phyloP scores from a whole-genome alignment of 2,329 filamentous ascomycete species.

The Tympanopsis confertula region DNA sequence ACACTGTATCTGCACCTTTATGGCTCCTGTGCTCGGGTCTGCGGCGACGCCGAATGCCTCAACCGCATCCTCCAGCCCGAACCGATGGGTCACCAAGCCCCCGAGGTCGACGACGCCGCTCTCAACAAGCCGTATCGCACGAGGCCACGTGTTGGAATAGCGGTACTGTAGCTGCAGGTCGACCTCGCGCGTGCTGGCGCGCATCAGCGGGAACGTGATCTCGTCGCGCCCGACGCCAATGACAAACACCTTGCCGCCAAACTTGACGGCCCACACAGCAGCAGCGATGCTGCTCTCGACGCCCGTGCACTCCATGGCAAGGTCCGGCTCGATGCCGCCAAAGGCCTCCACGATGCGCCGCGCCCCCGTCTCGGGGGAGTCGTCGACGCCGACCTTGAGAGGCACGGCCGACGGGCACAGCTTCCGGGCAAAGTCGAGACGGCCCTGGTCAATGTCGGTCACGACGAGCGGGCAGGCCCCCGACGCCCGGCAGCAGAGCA shows the following conservation, averaged over 20 bases:
- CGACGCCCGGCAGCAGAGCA: slow-evolving; percentile 53
- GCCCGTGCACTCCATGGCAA: slow-evolving; percentile 61
- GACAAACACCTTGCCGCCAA: slow-evolving; percentile 64
- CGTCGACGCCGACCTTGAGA: slow-evolving; percentile 39
- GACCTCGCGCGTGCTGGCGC: slow-evolving; percentile 55
- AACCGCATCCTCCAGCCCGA: slow-evolving; percentile 50
- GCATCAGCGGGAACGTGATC: slow-evolving; percentile 64
- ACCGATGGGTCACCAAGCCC: slow-evolving; percentile 58
- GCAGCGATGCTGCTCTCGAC: slow-evolving; percentile 54
- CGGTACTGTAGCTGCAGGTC: slow-evolving; percentile 66
- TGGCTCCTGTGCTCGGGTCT: slow-evolving; percentile 57
- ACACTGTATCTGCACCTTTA: slow-evolving; percentile 69
- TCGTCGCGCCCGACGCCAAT: slow-evolving; percentile 64
- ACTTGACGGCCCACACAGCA: slow-evolving; percentile 58
- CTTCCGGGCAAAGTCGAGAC: slow-evolving; percentile 51
- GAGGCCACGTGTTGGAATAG: slow-evolving; percentile 63
- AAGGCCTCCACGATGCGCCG: slow-evolving; percentile 40
- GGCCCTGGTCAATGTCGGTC: slow-evolving; percentile 59
- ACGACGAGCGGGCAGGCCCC: slow-evolving; percentile 62
- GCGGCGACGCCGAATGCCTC: slow-evolving; percentile 61
- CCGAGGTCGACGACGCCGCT: slow-evolving; percentile 52
- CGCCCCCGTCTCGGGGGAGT: slow-evolving; percentile 42
- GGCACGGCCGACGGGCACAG: slow-evolving; percentile 51
- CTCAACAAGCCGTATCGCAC: slow-evolving; percentile 55
- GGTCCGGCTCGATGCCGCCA: slow-evolving; percentile 48